Evolutionary conservation across 257 asterid species (phyloP), one percentile per base, ranked within the genome.

Genomic region (Gentiana dahurica): DNA sequence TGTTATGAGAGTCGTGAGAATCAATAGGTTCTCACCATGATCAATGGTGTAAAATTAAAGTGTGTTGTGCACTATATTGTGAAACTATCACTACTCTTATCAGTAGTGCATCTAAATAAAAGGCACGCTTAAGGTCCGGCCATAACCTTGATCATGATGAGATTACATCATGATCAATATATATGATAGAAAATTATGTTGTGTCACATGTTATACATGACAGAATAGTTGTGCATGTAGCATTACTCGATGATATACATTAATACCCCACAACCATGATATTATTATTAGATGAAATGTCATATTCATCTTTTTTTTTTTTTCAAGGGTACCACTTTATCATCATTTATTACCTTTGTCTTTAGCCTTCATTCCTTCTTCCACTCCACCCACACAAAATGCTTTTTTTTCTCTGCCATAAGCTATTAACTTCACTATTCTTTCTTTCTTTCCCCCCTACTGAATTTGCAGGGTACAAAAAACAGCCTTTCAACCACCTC

Each of bases 301-400:
- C 85, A 62, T 51, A 80, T 71, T 75, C 87, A 67, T 75, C 79
- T 75, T 80, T 80, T 80, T 58, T 67, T 67, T 75, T 78, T 75
- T 80, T 80, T 80, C 57, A 65, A 77, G 77, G 77, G 81, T 75
- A 71, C 87, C 77, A 64, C 73, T 70, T 24, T 24, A 24, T 24
- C 24, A 24, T 24, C 85, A 75, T 77, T 80, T 72, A 78, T 78
- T 78, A 74, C 74, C 59, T 66, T 69, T 83, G 87, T 81, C 94
- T 81, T 79, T 81, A 76, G 77, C 85, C 70, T 78, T 80, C 87
- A 73, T 75, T 78, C 84, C 59, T 55, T 60, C 75, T 24, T 24
- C 24, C 24, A 24, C 24, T 55, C 77, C 69, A 78, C 79, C 67
- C 87, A 72, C 82, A 77, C 78, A 74, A 74, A 70, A 72, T 78